Conservation (phyloP, 2,329 filamentous ascomycete genomes). For the Exophiala viscosa region DNA sequence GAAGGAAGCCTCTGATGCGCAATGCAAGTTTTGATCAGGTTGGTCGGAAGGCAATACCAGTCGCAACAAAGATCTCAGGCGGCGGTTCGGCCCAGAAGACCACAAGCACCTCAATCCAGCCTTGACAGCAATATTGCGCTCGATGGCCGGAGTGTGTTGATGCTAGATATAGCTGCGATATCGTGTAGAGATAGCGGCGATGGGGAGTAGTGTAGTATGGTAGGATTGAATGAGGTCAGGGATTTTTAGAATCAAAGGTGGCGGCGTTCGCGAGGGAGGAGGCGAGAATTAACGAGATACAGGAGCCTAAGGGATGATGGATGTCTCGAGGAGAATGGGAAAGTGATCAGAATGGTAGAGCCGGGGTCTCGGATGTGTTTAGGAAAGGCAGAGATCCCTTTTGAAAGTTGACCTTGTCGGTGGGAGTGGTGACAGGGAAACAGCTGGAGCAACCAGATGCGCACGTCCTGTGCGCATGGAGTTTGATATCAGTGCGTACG, state of each 20-base stretch:
- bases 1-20: not conserved
- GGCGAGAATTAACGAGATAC: constrained; percentile 18
- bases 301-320: constrained; percentile 10
- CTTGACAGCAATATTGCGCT: not conserved
- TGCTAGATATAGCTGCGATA: not conserved
- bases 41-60: too few species aligned
- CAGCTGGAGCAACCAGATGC: constrained; percentile 18
- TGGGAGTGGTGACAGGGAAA: constrained; percentile 18
- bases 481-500: constrained; percentile 7
- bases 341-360: constrained; percentile 4
- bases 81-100: too few species aligned
- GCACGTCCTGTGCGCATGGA: constrained; percentile 9
- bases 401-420: constrained; percentile 10
- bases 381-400: constrained; percentile 1
- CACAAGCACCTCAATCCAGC: too few species aligned
- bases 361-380: constrained; percentile 7
- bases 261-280: constrained; percentile 16
- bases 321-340: constrained; percentile 10
- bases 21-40: too few species aligned
- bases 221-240: constrained; percentile 10
- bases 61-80: too few species aligned
- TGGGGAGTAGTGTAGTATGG: not conserved
- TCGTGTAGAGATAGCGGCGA: constrained; percentile 7
- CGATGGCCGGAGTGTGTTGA: not conserved
- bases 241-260: constrained; percentile 23